A percentile compares a stretch with the other conserved stretches of the same genome.
Evolutionary conservation across 768 basidiomycete genomes (phyloP).

Genomic region (Serendipita vermifera): DNA sequence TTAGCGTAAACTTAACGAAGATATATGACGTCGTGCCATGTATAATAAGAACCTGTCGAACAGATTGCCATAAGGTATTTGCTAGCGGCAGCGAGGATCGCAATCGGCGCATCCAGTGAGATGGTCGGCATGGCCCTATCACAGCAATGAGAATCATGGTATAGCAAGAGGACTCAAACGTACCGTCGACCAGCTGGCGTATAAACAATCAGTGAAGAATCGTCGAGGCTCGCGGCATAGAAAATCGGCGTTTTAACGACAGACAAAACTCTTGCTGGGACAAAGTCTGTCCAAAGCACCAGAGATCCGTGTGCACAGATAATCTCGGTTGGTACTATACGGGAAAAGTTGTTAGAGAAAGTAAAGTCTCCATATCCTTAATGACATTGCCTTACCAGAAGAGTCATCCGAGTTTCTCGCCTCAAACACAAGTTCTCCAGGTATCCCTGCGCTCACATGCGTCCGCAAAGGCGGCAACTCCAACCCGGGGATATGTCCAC

Average conservation of each 20-base stretch:
- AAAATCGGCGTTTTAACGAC: conserved; percentile 52
- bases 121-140: conserved; percentile 65
- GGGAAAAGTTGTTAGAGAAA: not conserved
- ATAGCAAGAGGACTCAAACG: conserved; percentile 18
- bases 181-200: conserved; percentile 74
- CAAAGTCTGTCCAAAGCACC: conserved; percentile 81
- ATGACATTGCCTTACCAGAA: conserved; percentile 31
- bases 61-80: conserved; percentile 61
- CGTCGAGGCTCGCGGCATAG: conserved; percentile 65
- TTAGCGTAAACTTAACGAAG: not conserved
- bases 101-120: conserved; percentile 54
- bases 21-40: conserved; percentile 41
- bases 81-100: conserved; percentile 54
- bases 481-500: conserved; percentile 41
- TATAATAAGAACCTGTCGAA: conserved; percentile 52
- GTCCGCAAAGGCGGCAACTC: not conserved
- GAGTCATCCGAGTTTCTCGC: conserved; percentile 59
- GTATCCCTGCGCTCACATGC: not conserved
- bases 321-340: conserved; percentile 52
- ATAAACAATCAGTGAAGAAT: conserved; percentile 74
- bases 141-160: not conserved
- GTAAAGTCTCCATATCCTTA: not conserved
- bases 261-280: conserved; percentile 57
- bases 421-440: conserved; percentile 39
- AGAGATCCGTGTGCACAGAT: conserved; percentile 49